These are phyloP conservation scores for Ogataea corticis DNA, from an alignment of 805 yeast species.

Conservation along the genomic window DNA sequence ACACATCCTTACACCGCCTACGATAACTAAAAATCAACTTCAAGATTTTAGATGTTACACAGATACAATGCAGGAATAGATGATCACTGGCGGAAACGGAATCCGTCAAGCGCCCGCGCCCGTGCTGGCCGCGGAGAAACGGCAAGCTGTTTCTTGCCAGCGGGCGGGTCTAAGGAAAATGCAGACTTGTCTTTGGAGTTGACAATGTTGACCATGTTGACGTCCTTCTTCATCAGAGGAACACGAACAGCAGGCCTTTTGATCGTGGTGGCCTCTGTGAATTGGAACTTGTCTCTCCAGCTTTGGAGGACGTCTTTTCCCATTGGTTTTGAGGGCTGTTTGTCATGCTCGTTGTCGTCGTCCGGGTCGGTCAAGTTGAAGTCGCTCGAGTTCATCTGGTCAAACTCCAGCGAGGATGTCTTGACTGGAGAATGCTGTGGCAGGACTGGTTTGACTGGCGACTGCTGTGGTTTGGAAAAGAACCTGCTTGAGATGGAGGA, in stretches of 20 bases:
- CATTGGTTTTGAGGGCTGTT: background rate
- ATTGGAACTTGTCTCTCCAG: conserved; percentile 9
- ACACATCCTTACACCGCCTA: too few relatives aligned
- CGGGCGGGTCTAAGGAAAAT: background rate
- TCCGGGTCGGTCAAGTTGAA: conserved; percentile 31
- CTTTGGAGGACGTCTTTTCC: background rate
- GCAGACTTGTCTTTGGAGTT: conserved; percentile 1
- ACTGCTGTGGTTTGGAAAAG: conserved; percentile 12
- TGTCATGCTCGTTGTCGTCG: conserved; percentile 20
- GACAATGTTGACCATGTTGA: conserved; percentile 1
- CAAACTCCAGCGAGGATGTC: background rate
- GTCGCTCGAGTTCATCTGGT: conserved; percentile 29
- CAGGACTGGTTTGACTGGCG: conserved; percentile 11
- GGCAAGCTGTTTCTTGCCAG: background rate
- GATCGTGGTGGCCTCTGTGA: background rate
- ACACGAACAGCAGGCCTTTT: background rate
- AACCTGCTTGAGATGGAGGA: conserved; percentile 21
- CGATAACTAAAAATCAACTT: too few relatives aligned
- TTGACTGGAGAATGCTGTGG: background rate
- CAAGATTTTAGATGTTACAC: too few relatives aligned
- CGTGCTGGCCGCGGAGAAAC: background rate
- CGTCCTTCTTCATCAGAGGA: conserved; percentile 2
- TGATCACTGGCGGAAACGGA: conserved; percentile 7
- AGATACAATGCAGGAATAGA: too few relatives aligned
- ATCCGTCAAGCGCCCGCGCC: conserved; percentile 1